These are phyloP conservation scores for Eucalyptus sp. DNA, from an alignment of 345 rosid genomes.

Conservation along the genomic window DNA sequence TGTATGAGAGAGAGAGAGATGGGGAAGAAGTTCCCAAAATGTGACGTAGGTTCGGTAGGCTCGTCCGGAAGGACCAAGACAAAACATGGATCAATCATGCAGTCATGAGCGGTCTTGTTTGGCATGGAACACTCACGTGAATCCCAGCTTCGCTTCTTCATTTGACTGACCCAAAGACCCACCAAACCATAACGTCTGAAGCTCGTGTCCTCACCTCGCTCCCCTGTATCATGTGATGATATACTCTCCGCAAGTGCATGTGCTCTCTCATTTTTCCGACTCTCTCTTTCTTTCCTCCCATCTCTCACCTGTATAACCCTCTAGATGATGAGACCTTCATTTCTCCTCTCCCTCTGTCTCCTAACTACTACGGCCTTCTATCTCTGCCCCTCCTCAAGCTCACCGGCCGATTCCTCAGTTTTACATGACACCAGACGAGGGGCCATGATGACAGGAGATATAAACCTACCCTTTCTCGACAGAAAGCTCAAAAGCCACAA, in stretches of 20 bases:
- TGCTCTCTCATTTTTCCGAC: background rate
- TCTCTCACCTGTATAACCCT: background rate
- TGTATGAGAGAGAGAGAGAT: background rate
- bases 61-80: background rate
- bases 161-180: background rate
- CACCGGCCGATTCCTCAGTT: background rate
- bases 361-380: background rate
- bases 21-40: background rate
- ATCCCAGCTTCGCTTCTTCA: background rate
- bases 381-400: conserved; percentile 7
- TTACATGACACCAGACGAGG: background rate
- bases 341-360: background rate
- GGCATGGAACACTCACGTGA: conserved; percentile 6
- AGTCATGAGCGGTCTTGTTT: conserved; percentile 7
- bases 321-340: background rate
- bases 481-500: background rate
- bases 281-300: background rate
- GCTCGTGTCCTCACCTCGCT: background rate
- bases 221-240: background rate
- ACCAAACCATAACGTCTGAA: background rate
- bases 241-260: background rate
- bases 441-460: background rate
- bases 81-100: conserved; percentile 1
- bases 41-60: background rate
- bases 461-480: background rate